A percentile compares a stretch with the other conserved stretches of the same genome.
phyloP scores from a whole-genome alignment of 331 rosid species.

The Saraca asoca region DNA sequence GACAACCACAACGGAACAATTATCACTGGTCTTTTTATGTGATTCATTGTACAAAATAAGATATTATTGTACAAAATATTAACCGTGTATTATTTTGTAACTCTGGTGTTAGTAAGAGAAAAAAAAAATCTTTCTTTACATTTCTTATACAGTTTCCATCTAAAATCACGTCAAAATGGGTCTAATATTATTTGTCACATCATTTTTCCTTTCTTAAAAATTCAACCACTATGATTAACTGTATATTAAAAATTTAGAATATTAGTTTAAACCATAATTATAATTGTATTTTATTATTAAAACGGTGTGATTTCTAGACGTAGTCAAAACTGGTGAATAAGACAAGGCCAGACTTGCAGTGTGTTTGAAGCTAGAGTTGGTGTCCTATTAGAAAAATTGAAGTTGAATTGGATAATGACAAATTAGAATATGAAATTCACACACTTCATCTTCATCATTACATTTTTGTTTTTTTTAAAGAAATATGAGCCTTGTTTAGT shows the following conservation, averaged over 20 bases:
- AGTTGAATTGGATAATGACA: conserved; percentile 39
- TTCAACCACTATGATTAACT: conserved; percentile 21
- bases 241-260: neutral
- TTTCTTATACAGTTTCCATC: conserved; percentile 2
- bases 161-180: too few species aligned
- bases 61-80: too few species aligned
- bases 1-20: conserved; percentile 3
- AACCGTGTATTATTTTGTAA: too few species aligned
- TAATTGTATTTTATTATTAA: conserved; percentile 2
- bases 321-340: conserved; percentile 54
- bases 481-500: conserved; percentile 33
- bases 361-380: conserved; percentile 40
- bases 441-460: conserved; percentile 33
- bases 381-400: conserved; percentile 29
- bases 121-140: neutral
- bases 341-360: conserved; percentile 55
- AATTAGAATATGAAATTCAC: conserved; percentile 28
- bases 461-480: conserved; percentile 17
- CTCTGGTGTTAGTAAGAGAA: too few species aligned
- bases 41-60: too few species aligned
- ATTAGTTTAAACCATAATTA: too few species aligned
- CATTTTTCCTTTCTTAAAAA: conserved; percentile 24
- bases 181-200: conserved; percentile 1
- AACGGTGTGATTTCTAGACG: conserved; percentile 37
- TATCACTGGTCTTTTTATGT: too few species aligned